A percentile compares a stretch with the other conserved stretches of the same genome.
Evolutionary conservation across 345 rosid genomes (phyloP).

Genomic region (Arabidopsis thaliana): TAIR10.1 NC_003070.9:3476501-3477000

Average conservation of each 20-base stretch:
- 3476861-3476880: constrained; percentile 87
- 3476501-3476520: constrained; percentile 81
- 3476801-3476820: constrained; percentile 46
- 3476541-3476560: constrained; percentile 81
- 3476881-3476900: constrained; percentile 79
- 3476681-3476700: constrained; percentile 73
- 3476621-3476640: constrained; percentile 9
- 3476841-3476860: constrained; percentile 87
- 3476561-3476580: constrained; percentile 72
- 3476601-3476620: constrained; percentile 83
- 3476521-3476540: constrained; percentile 83
- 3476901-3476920: constrained; percentile 17
- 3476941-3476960: constrained; percentile 9
- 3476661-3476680: not conserved
- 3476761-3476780: constrained; percentile 24
- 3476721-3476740: constrained; percentile 89
- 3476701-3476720: constrained; percentile 66
- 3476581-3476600: constrained; percentile 52
- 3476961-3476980: not conserved
- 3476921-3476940: not conserved
- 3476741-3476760: constrained; percentile 76
- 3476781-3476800: not conserved
- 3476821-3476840: constrained; percentile 88
- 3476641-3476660: constrained; percentile 1
- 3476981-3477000: constrained; percentile 77